Conservation (phyloP, 768 basidiomycete genomes). For the Suillus paluster region DNA sequence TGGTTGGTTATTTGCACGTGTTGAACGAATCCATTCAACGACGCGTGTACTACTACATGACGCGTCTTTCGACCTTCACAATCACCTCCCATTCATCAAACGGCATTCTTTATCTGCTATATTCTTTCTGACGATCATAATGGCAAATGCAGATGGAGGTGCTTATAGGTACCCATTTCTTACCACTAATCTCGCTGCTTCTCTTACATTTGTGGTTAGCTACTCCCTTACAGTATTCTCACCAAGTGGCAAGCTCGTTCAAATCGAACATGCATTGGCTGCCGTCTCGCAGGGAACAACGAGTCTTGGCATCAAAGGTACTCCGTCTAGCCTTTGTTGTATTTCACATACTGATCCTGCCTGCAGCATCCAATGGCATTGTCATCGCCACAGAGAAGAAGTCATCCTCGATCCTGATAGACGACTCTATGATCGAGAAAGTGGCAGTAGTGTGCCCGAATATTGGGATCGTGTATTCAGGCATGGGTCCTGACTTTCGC, state of each 20-base stretch:
- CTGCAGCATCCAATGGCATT: conserved; percentile 94
- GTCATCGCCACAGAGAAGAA: conserved; percentile 99
- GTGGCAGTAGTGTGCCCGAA: conserved; percentile 97
- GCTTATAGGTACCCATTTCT: conserved; percentile 63
- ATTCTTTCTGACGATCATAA: conserved; percentile 36
- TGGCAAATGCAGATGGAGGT: conserved; percentile 84
- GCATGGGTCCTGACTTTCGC: conserved; percentile 99
- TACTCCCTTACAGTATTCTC: conserved; percentile 99
- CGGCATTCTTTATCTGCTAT: not conserved
- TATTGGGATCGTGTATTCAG: conserved; percentile 99
- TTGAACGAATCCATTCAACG: conserved; percentile 20
- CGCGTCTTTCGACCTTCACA: conserved; percentile 24
- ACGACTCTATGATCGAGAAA: conserved; percentile 98
- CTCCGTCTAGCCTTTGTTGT: conserved; percentile 20
- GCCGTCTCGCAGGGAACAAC: conserved; percentile 96
- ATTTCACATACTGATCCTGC: conserved; percentile 17
- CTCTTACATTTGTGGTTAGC: conserved; percentile 47
- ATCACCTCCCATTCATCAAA: conserved; percentile 1
- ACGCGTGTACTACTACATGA: conserved; percentile 32
- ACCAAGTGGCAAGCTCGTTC: conserved; percentile 97
- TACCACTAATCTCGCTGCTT: conserved; percentile 20
- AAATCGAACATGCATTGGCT: conserved; percentile 99
- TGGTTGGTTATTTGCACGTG: conserved; percentile 25
- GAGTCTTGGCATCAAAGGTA: conserved; percentile 98
- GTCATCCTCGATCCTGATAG: conserved; percentile 94